phyloP scores from a whole-genome alignment of 2,329 filamentous ascomycete genomes.

The Aspergillus calidoustus region DNA sequence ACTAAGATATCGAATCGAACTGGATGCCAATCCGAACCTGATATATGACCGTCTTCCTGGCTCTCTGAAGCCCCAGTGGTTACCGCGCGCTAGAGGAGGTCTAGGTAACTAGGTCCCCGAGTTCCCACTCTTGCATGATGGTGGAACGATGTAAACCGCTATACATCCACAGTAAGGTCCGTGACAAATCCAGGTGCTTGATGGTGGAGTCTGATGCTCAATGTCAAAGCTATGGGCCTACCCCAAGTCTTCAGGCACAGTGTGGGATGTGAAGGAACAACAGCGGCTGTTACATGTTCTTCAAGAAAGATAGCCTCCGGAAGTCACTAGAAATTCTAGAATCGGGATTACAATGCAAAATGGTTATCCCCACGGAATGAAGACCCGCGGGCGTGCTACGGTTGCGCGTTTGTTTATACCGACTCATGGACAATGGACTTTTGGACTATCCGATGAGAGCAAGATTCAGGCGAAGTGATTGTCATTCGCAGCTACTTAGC shows the following conservation, averaged over 20 bases:
- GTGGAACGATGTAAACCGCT: not conserved
- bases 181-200: too few relatives aligned
- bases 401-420: not conserved
- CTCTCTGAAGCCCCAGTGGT: not conserved
- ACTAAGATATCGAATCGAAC: not conserved
- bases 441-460: not conserved
- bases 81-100: not conserved
- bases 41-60: not conserved
- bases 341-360: not conserved
- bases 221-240: too few relatives aligned
- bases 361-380: not conserved
- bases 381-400: not conserved
- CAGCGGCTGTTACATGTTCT: not conserved
- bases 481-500: not conserved
- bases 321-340: too few relatives aligned
- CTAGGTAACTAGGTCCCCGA: not conserved
- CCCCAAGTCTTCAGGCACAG: not conserved
- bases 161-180: not conserved
- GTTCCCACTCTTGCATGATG: not conserved
- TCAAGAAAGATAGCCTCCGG: too few relatives aligned
- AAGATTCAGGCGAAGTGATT: not conserved
- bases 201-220: too few relatives aligned
- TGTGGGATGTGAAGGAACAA: not conserved
- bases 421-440: not conserved
- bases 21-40: not conserved